Evolutionary conservation across 768 basidiomycete genomes (phyloP).

Genomic region (Trichaptum fuscoviolaceum): DNA sequence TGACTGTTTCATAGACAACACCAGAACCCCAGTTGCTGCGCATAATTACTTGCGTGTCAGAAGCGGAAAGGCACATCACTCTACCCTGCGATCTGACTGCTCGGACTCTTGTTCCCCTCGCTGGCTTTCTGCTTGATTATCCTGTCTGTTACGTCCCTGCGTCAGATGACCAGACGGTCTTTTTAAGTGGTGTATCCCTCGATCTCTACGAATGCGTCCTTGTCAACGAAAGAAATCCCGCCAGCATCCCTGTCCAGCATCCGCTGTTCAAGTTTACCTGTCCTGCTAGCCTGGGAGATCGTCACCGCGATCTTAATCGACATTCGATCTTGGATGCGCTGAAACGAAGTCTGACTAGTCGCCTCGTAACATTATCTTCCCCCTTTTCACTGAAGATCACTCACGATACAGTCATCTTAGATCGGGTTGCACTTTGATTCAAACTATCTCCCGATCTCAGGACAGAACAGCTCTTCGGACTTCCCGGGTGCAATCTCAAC

Average conservation of each 20-base stretch:
- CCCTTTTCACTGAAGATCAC: constrained; percentile 22
- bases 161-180: constrained; percentile 24
- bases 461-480: not conserved
- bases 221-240: constrained; percentile 7
- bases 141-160: constrained; percentile 49
- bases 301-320: constrained; percentile 15
- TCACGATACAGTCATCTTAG: constrained; percentile 33
- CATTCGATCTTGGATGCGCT: constrained; percentile 27
- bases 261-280: constrained; percentile 54
- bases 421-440: constrained; percentile 43
- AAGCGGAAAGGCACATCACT: constrained; percentile 12
- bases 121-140: constrained; percentile 58
- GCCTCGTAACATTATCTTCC: constrained; percentile 23
- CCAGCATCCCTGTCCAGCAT: constrained; percentile 19
- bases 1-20: not conserved
- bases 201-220: constrained; percentile 46
- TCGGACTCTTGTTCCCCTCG: constrained; percentile 41
- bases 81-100: constrained; percentile 24
- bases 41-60: not conserved
- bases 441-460: constrained; percentile 1
- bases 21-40: not conserved
- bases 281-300: constrained; percentile 28
- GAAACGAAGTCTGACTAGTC: constrained; percentile 26
- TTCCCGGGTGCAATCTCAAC: too few species aligned
- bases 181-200: constrained; percentile 42